Evolutionary conservation across 352 stramenopile species (phyloP), one percentile per base, ranked within the genome.

Genomic region (Phytopythium vexans): DNA sequence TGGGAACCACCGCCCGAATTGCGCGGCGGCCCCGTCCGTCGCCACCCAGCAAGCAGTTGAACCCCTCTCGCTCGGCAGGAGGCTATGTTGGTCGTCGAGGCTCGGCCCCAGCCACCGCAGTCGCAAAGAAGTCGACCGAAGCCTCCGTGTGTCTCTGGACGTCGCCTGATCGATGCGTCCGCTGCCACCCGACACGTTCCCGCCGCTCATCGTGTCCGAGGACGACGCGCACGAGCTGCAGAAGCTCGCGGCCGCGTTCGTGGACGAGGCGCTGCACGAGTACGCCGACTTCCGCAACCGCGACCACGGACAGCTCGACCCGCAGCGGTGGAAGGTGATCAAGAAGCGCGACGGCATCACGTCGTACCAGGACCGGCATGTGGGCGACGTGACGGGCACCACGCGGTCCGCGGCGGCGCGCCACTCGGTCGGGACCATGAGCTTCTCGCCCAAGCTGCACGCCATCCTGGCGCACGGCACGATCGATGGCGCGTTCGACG

Each of bases 251-350:
- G 52, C 60, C 3, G 39, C 55, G 8, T 72, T 79, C 34, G 47
- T 82, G 8, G 39, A 58, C 37, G 62, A 77, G 44, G 64, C 68
- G 12, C 54, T 85, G 1, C 38, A 55, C 33, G 58, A 79, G 45
- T 84, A 82, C 53, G 57, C 54, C 27, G 50, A 66, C 40, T 77
- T 75, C 38, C 58, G 69, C 27, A 14, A 56, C 54, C 33, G 64
- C 0, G 41, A 70, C 41, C 12, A 46, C 8, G 56, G 68, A 3
- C 40, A 69, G n/a, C 33, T 79, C 27, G 61, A 74, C 42, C 52
- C 68, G 4, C 36, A 46, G 50, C 70, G 62, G 8, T 84, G 74
- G 74, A 76, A 79, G 63, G 42, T 62, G 16, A 41, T 81, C 43
- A 71, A 69, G 48, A 49, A 68, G 41, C 62, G 58, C 12, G 54